These are phyloP conservation scores for Hypoxylon fuscum DNA, from an alignment of 495 filamentous ascomycete genomes.

Conservation along the genomic window DNA sequence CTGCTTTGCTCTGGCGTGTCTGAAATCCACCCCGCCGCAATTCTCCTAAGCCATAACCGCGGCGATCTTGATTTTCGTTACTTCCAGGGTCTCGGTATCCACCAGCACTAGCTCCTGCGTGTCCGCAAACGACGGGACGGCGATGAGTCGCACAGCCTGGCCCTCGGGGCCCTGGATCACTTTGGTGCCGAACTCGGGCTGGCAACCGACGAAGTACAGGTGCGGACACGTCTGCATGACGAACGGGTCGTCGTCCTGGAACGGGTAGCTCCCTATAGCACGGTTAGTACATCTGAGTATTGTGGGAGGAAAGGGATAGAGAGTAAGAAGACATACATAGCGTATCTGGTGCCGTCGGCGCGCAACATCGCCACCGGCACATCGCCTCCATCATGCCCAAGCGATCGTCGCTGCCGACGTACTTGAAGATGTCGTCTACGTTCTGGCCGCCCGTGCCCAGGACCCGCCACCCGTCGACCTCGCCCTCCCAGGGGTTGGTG, in stretches of 20 bases:
- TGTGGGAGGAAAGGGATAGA: neutral
- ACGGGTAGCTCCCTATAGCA: slow-evolving; percentile 86
- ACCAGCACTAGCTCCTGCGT: slow-evolving; percentile 86
- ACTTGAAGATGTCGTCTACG: slow-evolving; percentile 92
- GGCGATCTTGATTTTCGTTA: slow-evolving; percentile 69
- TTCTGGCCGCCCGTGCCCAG: slow-evolving; percentile 91
- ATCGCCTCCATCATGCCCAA: slow-evolving; percentile 90
- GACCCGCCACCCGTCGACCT: slow-evolving; percentile 85
- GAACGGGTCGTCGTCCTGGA: slow-evolving; percentile 90
- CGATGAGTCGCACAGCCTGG: slow-evolving; percentile 76
- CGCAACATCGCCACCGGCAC: slow-evolving; percentile 87
- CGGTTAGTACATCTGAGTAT: slow-evolving; percentile 25
- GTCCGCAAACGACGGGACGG: slow-evolving; percentile 81
- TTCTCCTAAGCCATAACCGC: slow-evolving; percentile 22
- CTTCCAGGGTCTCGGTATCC: slow-evolving; percentile 83
- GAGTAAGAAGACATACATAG: slow-evolving; percentile 70
- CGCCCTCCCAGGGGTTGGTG: slow-evolving; percentile 92
- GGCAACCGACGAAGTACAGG: slow-evolving; percentile 89
- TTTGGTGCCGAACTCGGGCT: slow-evolving; percentile 80
- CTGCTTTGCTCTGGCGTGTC: neutral
- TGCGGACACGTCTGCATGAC: slow-evolving; percentile 85
- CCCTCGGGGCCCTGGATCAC: slow-evolving; percentile 68
- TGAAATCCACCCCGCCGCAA: neutral
- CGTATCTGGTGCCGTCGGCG: slow-evolving; percentile 97
- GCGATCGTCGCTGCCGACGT: slow-evolving; percentile 77